Conservation (phyloP, 768 basidiomycete genomes). For the Suillus occidentalis region DNA sequence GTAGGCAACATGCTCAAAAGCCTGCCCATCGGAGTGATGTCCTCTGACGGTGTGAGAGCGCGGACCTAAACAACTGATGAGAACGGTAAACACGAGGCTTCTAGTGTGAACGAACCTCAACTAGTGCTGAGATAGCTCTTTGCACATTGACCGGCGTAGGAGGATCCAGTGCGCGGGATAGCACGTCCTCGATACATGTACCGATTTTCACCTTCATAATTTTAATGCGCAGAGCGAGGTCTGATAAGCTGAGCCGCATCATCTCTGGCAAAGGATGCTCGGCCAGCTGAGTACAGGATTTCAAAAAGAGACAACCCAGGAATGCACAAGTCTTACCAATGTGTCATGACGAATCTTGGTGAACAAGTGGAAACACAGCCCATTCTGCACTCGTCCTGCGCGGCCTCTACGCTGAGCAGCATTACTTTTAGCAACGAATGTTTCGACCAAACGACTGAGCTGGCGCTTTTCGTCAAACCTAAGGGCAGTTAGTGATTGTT, state of each 20-base stretch:
- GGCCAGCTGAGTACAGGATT: constrained; percentile 56
- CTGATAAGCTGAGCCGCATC: constrained; percentile 88
- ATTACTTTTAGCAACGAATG: constrained; percentile 89
- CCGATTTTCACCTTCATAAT: constrained; percentile 91
- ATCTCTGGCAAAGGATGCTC: constrained; percentile 95
- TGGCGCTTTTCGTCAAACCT: constrained; percentile 98
- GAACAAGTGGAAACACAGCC: constrained; percentile 95
- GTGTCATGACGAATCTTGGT: constrained; percentile 85
- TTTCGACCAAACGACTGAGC: constrained; percentile 87
- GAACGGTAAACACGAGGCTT: constrained; percentile 2
- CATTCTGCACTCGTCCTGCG: constrained; percentile 87
- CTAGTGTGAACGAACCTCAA: constrained; percentile 58
- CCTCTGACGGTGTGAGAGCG: constrained; percentile 81
- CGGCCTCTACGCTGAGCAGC: constrained; percentile 87
- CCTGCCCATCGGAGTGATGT: constrained; percentile 92
- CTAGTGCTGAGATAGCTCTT: constrained; percentile 84
- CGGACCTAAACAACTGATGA: constrained; percentile 54
- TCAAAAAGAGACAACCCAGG: constrained; percentile 1
- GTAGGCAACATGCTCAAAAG: constrained; percentile 90
- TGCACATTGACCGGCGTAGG: constrained; percentile 85
- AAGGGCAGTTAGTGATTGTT: constrained; percentile 6
- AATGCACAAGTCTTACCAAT: constrained; percentile 42
- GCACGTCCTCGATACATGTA: constrained; percentile 83
- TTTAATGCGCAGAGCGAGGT: constrained; percentile 88
- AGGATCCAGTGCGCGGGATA: constrained; percentile 87